A percentile compares a stretch with the other conserved stretches of the same genome.
phyloP scores from a whole-genome alignment of 139 green algal species.

The Chlorella vulgaris region DNA sequence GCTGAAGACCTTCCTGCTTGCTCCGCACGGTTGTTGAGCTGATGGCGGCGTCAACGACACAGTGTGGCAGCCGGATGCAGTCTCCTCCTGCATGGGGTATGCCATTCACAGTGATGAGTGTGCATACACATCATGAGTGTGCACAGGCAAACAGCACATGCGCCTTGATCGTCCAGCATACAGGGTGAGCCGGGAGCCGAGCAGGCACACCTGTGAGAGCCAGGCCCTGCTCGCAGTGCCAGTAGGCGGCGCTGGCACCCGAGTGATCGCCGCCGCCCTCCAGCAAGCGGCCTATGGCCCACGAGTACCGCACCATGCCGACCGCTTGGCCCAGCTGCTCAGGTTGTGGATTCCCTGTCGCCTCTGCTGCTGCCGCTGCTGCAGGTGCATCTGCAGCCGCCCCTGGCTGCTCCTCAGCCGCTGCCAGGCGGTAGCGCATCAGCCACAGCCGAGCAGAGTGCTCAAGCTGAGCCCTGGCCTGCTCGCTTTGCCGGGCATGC shows the following conservation, averaged over 20 bases:
- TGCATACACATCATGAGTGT: too few species aligned
- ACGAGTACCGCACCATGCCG: conserved; percentile 16
- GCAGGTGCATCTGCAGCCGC: neutral
- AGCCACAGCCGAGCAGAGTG: conserved; percentile 14
- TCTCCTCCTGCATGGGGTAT: too few species aligned
- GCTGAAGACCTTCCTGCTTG: conserved; percentile 29
- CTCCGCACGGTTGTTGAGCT: neutral
- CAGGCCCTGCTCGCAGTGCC: neutral
- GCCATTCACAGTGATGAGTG: too few species aligned
- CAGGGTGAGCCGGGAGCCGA: too few species aligned
- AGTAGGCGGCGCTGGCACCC: neutral
- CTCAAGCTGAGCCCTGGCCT: neutral
- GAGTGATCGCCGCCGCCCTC: neutral
- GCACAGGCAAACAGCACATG: neutral
- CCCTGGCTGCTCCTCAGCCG: neutral
- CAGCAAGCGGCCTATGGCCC: conserved; percentile 8
- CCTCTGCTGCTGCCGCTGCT: neutral
- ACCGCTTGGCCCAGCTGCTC: neutral
- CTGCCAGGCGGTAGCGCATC: conserved; percentile 12
- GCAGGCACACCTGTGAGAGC: too few species aligned
- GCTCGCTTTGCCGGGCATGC: neutral
- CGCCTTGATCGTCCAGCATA: neutral
- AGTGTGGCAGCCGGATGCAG: conserved; percentile 4
- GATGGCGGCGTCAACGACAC: conserved; percentile 6
- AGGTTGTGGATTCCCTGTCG: neutral